Evolutionary conservation across 192 early-diverging fungal species (phyloP), one percentile per base, ranked within the genome.

Genomic region (Rhizophagus prolifer): DNA sequence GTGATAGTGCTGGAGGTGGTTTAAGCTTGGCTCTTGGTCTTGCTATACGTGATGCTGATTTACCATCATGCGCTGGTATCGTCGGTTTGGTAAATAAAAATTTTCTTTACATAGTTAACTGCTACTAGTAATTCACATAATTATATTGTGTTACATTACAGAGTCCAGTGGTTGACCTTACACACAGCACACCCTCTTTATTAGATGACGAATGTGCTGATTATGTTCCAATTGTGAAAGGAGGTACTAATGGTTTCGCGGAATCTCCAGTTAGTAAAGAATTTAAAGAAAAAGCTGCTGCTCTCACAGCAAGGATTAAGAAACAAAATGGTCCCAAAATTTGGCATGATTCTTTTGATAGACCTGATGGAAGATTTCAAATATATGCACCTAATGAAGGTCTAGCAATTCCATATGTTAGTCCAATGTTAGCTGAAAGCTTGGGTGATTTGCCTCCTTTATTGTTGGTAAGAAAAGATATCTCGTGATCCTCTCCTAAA

Each of bases 1-100:
- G 92, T 2, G 91, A 91, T 61, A 90, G 90, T 69, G 89, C 92
- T 1, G 92, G 92, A 23, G 91, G 92, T 0, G 36, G 36, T 9
- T 38, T 38, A 38, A 8, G 36, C 36, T 38, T 38, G 36, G 36
- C 36, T 38, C 36, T 38, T 38, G 36, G 36, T 38, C 36, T 38
- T 38, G 36, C 36, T 38, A 38, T 38, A 6, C 36, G 36, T 38
- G 36, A 38, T 38, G 36, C 36, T 0, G 7, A 6, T 38, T 38
- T 38, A 6, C 36, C 36, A 38, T 38, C 36, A 38, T 38, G 36
- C 36, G 36, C 36, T 38, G 36, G 36, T 38, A 38, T 38, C 5
- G 83, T 86, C 30, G 80, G 84, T 6, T 72, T 90, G 72, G 68
- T 80, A 10, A 30, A 54, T 34, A 58, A 8, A 59, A 12, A 25